These are phyloP conservation scores for Asterophora lycoperdoides DNA, from an alignment of 768 basidiomycete species.

Conservation along the genomic window DNA sequence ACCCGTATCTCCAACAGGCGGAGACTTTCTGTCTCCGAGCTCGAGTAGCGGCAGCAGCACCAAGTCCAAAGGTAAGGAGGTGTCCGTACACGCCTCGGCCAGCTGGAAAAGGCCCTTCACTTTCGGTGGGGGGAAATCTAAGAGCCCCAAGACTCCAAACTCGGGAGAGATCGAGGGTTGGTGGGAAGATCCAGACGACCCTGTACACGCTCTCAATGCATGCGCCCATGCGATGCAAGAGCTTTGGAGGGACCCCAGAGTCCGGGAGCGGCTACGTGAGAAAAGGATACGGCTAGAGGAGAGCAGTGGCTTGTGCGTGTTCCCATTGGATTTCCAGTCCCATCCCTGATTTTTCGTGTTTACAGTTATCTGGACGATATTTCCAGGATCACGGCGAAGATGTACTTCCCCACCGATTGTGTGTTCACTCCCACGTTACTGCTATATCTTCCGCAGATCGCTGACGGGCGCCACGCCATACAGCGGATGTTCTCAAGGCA, in stretches of 20 bases:
- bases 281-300: constrained; percentile 70
- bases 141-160: constrained; percentile 66
- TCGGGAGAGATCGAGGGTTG: constrained; percentile 72
- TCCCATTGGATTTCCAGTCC: constrained; percentile 8
- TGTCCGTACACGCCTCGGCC: constrained; percentile 54
- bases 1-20: constrained; percentile 26
- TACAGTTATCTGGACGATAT: constrained; percentile 79
- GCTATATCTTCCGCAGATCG: not conserved
- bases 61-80: constrained; percentile 42
- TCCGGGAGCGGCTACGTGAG: constrained; percentile 60
- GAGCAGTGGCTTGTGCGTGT: constrained; percentile 78
- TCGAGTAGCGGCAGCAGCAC: constrained; percentile 30
- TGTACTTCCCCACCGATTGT: constrained; percentile 79
- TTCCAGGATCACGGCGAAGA: constrained; percentile 71
- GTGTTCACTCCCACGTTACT: constrained; percentile 20
- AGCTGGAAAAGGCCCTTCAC: constrained; percentile 71
- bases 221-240: constrained; percentile 64
- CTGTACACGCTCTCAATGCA: constrained; percentile 65
- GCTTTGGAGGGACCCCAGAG: constrained; percentile 72
- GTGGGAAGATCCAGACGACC: constrained; percentile 85
- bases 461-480: constrained; percentile 12
- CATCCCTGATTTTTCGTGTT: constrained; percentile 5
- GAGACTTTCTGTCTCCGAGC: constrained; percentile 18
- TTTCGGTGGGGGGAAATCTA: constrained; percentile 52
- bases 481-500: constrained; percentile 77